Base-by-base conservation (phyloP, 2,329 filamentous ascomycete genomes). In the Talaromyces sp. region DNA sequence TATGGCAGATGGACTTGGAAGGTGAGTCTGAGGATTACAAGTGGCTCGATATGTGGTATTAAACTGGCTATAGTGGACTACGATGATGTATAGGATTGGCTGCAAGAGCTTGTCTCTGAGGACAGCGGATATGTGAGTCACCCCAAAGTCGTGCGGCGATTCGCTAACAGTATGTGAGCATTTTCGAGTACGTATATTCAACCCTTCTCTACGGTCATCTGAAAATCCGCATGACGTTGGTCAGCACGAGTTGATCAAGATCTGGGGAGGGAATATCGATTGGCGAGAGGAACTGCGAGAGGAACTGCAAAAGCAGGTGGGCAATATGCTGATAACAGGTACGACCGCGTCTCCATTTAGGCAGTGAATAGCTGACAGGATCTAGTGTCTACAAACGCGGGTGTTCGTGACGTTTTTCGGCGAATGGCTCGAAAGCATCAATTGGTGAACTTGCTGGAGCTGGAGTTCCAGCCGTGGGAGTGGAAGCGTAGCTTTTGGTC, bases 1-100 rank as follows among this genome's bases (percentile, higher is more conserved):
- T 77, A 11, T 77, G 65, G 73, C 64, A 76, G 62, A 54, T 77
- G n/a, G 68, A 73, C 37, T 60, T 63, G 47, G 50, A 54, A 54
- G 50, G 25, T 54, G 15, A 35, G 50, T 54, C 9, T 19, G 7
- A 54, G 13, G 11, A 54, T 27, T 54, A 35, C 7, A 33, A 11
- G 37, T 31, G 22, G 15, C 37, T 59, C 49, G 52, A 22, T 33
- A 62, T 35, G 13, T 19, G 25, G 27, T 27, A 33, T 27, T 54
- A 17, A 54, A 35, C 35, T 54, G 2, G 35, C 25, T 17, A 22
- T 39, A 37, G 66, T 64, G 15, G 67, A 72, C 31, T 73, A 62
- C 47, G 54, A 72, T 61, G 67, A 64, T 61, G 61, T 64, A 10
- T 41, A 66, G n/a, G 67, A 73, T 59, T 68, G 62, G 65, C 67